Percentiles rank a stretch among this genome's conserved stretches.
Conservation (phyloP, 129 eudicot genomes). For the Rutidosis leptorrhynchoides region DNA sequence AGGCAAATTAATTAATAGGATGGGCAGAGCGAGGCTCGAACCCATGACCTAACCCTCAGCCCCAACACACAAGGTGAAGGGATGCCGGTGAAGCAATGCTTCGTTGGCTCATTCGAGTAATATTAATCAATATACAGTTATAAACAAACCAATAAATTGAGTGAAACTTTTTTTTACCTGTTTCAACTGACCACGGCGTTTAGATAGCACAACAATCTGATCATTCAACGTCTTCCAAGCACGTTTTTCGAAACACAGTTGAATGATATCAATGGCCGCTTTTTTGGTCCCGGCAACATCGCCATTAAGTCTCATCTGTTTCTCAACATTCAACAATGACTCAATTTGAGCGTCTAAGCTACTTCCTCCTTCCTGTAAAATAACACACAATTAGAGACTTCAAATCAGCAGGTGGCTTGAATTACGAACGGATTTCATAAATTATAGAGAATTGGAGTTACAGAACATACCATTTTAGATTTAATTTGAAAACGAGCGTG, state of each 20-base stretch:
- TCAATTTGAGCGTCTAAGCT: slow-evolving; percentile 73
- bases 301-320: slow-evolving; percentile 78
- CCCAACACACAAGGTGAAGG: too few relatives aligned
- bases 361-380: slow-evolving; percentile 49
- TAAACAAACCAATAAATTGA: neutral
- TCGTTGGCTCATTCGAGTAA: neutral
- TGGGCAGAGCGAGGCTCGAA: too few relatives aligned
- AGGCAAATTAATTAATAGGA: too few relatives aligned
- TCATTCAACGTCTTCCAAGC: slow-evolving; percentile 89
- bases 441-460: neutral
- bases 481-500: slow-evolving; percentile 8
- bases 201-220: slow-evolving; percentile 77
- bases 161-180: slow-evolving; percentile 40
- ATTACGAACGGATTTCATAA: neutral
- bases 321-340: slow-evolving; percentile 67
- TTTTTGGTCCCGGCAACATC: slow-evolving; percentile 70
- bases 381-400: neutral
- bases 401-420: neutral
- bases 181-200: slow-evolving; percentile 87
- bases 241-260: slow-evolving; percentile 67
- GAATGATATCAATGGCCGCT: slow-evolving; percentile 68
- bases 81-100: too few relatives aligned
- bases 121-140: neutral
- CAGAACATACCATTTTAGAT: slow-evolving; percentile 35
- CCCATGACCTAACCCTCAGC: too few relatives aligned